Percentiles rank a stretch among this genome's conserved stretches.
Evolutionary conservation across 2,329 filamentous ascomycete species (phyloP).

Genomic region (Stagonosporopsis chrysanthemi): DNA sequence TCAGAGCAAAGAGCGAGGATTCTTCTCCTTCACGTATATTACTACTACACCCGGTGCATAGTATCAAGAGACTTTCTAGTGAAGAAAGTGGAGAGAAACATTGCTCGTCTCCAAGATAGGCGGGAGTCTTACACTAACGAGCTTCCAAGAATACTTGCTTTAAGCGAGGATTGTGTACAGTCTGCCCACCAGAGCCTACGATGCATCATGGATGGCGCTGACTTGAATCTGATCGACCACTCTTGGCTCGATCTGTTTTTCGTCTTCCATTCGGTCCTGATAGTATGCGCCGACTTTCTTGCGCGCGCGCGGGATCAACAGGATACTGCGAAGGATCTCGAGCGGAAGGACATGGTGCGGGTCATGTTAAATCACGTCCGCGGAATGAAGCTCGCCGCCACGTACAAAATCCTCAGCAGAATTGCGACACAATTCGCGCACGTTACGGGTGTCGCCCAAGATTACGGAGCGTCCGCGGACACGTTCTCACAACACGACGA

Average conservation of each 20-base stretch:
- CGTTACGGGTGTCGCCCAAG: constrained; percentile 31
- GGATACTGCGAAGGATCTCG: constrained; percentile 29
- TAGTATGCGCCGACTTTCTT: constrained; percentile 39
- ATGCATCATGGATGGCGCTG: constrained; percentile 27
- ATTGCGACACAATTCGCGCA: constrained; percentile 36
- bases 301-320: constrained; percentile 29
- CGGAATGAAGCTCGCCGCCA: constrained; percentile 29
- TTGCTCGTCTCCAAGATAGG: constrained; percentile 25
- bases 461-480: constrained; percentile 5
- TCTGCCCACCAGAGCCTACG: constrained; percentile 34
- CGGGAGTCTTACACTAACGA: constrained; percentile 18
- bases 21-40: constrained; percentile 33
- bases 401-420: constrained; percentile 30
- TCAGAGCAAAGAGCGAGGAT: constrained; percentile 24
- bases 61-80: constrained; percentile 35
- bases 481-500: not conserved
- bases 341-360: constrained; percentile 33
- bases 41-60: constrained; percentile 35
- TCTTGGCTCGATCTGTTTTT: constrained; percentile 37
- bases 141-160: constrained; percentile 21
- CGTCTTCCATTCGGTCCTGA: constrained; percentile 35
- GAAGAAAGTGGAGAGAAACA: constrained; percentile 33
- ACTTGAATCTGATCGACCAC: constrained; percentile 29
- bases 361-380: constrained; percentile 27
- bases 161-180: constrained; percentile 40